Evolutionary conservation across 139 green algal species (phyloP).

Genomic region (Klebsormidium nitens): DNA sequence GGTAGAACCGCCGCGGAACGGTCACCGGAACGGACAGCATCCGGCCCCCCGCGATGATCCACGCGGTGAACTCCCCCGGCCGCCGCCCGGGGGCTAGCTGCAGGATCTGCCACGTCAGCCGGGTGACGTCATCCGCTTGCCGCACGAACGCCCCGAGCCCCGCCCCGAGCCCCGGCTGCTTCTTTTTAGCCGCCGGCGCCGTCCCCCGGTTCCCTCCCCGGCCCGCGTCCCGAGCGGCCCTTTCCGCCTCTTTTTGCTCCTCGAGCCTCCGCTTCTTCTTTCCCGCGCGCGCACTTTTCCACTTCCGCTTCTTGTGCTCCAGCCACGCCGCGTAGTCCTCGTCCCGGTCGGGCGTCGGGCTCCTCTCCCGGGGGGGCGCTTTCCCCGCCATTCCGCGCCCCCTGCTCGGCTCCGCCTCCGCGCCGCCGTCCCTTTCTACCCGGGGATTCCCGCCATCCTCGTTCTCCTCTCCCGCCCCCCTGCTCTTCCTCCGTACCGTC

Average conservation of each 20-base stretch:
- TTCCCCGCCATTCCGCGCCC: not conserved
- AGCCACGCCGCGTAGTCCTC: constrained; percentile 72
- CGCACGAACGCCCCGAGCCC: constrained; percentile 9
- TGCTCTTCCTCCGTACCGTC: not conserved
- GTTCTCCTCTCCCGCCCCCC: constrained; percentile 5
- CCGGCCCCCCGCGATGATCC: constrained; percentile 21
- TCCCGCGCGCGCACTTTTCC: constrained; percentile 47
- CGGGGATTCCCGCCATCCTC: not conserved
- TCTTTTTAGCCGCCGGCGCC: too few relatives aligned
- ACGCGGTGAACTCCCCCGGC: constrained; percentile 45
- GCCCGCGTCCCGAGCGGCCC: not conserved
- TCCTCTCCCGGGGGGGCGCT: not conserved
- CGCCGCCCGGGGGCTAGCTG: constrained; percentile 52
- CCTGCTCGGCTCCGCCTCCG: not conserved
- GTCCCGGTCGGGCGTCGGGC: constrained; percentile 21
- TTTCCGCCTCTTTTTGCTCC: constrained; percentile 14
- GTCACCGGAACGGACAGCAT: constrained; percentile 20
- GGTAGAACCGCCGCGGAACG: constrained; percentile 25
- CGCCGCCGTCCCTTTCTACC: not conserved
- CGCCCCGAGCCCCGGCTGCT: not conserved
- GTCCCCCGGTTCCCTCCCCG: not conserved
- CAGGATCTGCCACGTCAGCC: constrained; percentile 85
- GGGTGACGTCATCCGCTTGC: constrained; percentile 23
- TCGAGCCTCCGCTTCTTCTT: constrained; percentile 49
- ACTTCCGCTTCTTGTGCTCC: constrained; percentile 66